Evolutionary conservation across 2,329 filamentous ascomycete genomes (phyloP), one percentile per base, ranked within the genome.

Genomic region (Macrophomina phaseolina): DNA sequence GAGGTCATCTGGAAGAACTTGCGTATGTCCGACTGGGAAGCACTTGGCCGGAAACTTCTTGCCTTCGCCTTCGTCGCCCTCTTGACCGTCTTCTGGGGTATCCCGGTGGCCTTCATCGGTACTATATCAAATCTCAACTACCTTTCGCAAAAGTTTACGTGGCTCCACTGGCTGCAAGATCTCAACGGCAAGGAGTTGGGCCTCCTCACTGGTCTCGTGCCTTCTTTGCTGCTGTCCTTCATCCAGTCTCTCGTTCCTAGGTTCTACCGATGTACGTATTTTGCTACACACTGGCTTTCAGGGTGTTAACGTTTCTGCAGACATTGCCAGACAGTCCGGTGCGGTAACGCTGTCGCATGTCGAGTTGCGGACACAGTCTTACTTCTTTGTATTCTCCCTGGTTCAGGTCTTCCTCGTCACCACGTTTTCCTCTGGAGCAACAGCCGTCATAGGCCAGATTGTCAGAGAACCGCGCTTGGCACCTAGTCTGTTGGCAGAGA

Each of bases 1-100:
- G 81, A 84, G 66, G 78, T 84, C 6, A 74, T 84, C 0, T 84
- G 82, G 82, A 73, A 76, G 42, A 83, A 83, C 65, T 69, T 84
- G 36, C 73, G 78, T 12, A 79, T 81, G 70, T 72, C 74, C 0
- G 68, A 67, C 36, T 72, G 70, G 70, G 77, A 78, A 67, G 73
- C 76, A 28, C 67, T 71, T 68, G 67, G 69, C 52, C 69, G 76
- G 45, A 78, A 74, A 68, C 64, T 74, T 4, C 63, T 73, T n/a
- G 76, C 76, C 23, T 81, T 78, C 3, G 74, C 74, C 6, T 76
- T 82, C 68, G 74, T 82, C 64, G 70, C 73, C 45, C 75, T 77
- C 12, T 73, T 81, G 70, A 79, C 81, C 23, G 76, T 83, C 53
- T 83, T 83, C 74, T 83, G 78, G 72, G 78, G 80, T 4, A 72